These are phyloP conservation scores for Trichoderma asperelloides DNA, from an alignment of 495 filamentous ascomycete genomes.

Conservation along the genomic window DNA sequence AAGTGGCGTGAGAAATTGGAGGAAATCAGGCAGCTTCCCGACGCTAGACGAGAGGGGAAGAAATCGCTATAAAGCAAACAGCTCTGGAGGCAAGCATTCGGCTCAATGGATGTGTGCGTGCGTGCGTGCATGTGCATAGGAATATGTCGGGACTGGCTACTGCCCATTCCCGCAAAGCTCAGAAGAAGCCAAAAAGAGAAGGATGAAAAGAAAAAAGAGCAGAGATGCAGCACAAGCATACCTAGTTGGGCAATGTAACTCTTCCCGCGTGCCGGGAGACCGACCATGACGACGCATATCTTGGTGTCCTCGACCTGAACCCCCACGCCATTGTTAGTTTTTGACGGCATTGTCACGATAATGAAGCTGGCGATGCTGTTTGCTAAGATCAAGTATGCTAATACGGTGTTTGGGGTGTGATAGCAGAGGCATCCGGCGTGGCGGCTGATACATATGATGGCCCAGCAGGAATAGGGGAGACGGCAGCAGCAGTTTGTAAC, in stretches of 20 bases:
- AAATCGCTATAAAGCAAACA: not conserved
- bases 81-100: not conserved
- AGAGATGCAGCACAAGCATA: conserved; percentile 27
- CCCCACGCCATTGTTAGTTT: conserved; percentile 34
- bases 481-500: not conserved
- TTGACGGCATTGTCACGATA: conserved; percentile 31
- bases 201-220: not conserved
- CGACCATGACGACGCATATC: conserved; percentile 99
- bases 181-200: too few species aligned
- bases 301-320: conserved; percentile 83
- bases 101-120: not conserved
- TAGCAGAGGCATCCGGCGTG: conserved; percentile 19
- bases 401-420: conserved; percentile 8
- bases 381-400: not conserved
- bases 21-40: not conserved
- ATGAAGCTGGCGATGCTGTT: conserved; percentile 1
- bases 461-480: not conserved
- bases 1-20: conserved; percentile 2
- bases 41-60: conserved; percentile 1
- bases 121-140: not conserved
- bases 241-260: conserved; percentile 96
- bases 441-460: conserved; percentile 7
- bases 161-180: not conserved
- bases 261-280: conserved; percentile 89
- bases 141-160: not conserved